phyloP scores from a whole-genome alignment of 371 early-diverging fungal species.

The Mucor lusitanicus region DNA sequence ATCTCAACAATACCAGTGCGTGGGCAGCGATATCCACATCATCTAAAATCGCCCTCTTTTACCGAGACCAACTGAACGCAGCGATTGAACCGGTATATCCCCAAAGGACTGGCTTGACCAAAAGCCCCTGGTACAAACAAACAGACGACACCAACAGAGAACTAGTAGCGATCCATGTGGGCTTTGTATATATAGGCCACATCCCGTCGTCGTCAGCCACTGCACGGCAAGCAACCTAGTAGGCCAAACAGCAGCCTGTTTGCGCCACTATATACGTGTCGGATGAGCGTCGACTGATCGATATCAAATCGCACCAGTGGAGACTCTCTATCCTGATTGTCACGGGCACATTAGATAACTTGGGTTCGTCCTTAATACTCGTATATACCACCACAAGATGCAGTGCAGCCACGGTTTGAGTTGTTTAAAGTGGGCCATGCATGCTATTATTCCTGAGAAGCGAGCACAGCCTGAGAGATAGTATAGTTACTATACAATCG shows the following conservation, averaged over 20 bases:
- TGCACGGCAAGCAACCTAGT: constrained; percentile 40
- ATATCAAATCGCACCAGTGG: constrained; percentile 31
- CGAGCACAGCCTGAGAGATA: constrained; percentile 36
- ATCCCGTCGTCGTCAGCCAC: constrained; percentile 35
- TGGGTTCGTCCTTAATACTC: constrained; percentile 37
- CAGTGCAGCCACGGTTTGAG: constrained; percentile 29
- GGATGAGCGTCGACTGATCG: constrained; percentile 30
- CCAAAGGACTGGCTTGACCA: constrained; percentile 31
- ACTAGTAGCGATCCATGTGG: constrained; percentile 28
- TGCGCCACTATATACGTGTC: constrained; percentile 40
- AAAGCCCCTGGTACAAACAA: constrained; percentile 10
- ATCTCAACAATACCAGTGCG: no score
- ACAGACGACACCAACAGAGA: constrained; percentile 37
- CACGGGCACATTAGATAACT: constrained; percentile 42
- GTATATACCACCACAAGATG: constrained; percentile 21
- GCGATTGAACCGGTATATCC: constrained; percentile 44
- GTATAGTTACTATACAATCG: no score
- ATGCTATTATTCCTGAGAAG: constrained; percentile 45
- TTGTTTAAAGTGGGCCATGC: constrained; percentile 50
- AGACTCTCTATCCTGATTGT: constrained; percentile 39
- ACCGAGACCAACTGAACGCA: constrained; percentile 32
- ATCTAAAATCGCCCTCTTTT: constrained; percentile 33
- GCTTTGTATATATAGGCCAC: constrained; percentile 27
- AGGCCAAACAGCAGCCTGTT: constrained; percentile 40
- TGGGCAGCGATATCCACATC: constrained; percentile 37